Conservation (phyloP, 345 rosid genomes). For the Adansonia digitata region DNA sequence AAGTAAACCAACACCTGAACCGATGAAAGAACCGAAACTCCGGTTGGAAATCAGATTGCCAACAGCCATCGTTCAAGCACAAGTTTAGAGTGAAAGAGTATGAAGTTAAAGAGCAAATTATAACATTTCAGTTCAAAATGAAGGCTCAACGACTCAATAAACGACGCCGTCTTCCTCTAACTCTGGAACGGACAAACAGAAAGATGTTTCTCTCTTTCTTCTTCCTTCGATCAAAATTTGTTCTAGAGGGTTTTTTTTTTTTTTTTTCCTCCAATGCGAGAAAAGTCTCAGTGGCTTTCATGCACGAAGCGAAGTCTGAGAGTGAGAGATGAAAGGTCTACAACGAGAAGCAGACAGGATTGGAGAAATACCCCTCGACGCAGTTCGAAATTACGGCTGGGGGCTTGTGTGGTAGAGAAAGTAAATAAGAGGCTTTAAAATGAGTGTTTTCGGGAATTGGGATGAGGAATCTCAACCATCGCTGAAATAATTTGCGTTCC, state of each 20-base stretch:
- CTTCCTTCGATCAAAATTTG: neutral
- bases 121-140: slow-evolving; percentile 25
- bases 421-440: neutral
- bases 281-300: slow-evolving; percentile 45
- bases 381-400: neutral
- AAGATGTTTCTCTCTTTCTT: neutral
- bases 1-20: slow-evolving; percentile 43
- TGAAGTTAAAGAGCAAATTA: slow-evolving; percentile 26
- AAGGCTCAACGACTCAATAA: slow-evolving; percentile 15
- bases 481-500: neutral
- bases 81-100: neutral
- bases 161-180: neutral
- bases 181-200: slow-evolving; percentile 36
- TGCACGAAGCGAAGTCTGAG: no score
- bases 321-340: neutral
- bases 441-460: slow-evolving; percentile 9
- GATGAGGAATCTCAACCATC: neutral
- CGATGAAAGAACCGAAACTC: slow-evolving; percentile 48
- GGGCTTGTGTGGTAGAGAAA: neutral
- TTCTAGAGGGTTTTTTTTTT: neutral
- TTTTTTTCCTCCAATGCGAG: slow-evolving; percentile 39
- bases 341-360: neutral
- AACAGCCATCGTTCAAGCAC: slow-evolving; percentile 50
- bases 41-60: slow-evolving; percentile 72
- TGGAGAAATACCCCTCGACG: slow-evolving; percentile 20